Base-by-base conservation (phyloP, 2,329 filamentous ascomycete species). In the Diaporthe australafricana region DNA sequence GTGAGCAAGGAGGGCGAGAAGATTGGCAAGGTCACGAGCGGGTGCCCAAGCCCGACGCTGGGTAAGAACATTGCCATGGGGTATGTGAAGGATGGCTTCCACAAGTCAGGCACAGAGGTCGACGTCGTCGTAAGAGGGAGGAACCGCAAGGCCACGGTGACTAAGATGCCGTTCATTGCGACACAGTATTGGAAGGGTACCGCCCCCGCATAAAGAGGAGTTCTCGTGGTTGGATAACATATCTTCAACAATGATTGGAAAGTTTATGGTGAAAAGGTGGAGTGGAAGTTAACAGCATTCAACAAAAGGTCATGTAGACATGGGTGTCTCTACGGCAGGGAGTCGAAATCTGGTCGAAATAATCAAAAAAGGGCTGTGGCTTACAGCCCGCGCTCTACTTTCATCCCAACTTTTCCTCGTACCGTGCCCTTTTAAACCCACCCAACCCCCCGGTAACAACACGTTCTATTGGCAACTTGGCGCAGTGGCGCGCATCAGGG, bases 31-130 rank as follows among this genome's bases (percentile, higher is more conserved):
- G 87, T 99, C 74, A 99, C 96, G 6, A 97, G 94, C 76, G 96
- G 96, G 20, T 94, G 94, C 75, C 96, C 96, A 0, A 95, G 93
- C 79, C 96, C 96, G 2, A 94, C 92, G 0, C 84, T 98, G 60
- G 91, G 92, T 75, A 93, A 93, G 86, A 98, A 98, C 82, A 96
- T 99, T 74, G 95, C 96, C 70, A 99, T 99, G 96, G 96, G 92
- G 0, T 98, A 98, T 80, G 87, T 98, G 79, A 90, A 91, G 82
- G 91, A 93, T 74, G 94, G 94, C 0, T 84, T 92, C 80, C 94
- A 97, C 81, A 97, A 97, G 87, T 87, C 89, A 40, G 95, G 94
- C 14, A 97, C 94, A 1, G 92, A 96, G 83, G 85, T 98, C 8
- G 88, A 91, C 22, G 91, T 98, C 5, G 81, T 94, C 48, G 92